Base-by-base conservation (phyloP, 129 eudicot species). In the Tagetes erecta region DNA sequence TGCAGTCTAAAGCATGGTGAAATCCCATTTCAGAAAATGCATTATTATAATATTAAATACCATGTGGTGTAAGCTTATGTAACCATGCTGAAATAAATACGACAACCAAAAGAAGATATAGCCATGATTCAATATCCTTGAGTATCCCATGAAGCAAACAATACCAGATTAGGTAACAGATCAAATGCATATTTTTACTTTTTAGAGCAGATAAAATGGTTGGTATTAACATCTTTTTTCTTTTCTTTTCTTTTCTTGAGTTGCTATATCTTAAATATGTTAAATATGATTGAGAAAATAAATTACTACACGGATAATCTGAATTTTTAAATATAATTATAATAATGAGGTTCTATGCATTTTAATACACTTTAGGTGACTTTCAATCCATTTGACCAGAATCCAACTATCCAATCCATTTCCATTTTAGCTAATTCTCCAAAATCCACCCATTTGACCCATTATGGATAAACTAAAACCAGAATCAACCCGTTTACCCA, bases 71-170 rank as follows among this genome's bases (percentile, higher is more conserved):
- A 31, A 8, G 39, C 33, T 31, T 34, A 58, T 58, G 64, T 9
- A 31, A 58, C 64, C 64, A 58, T 33, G 39, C 38, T 58, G 35
- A 62, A 12, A 35, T 37, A 27, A 36, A 36, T 6, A 34, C 37
- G 30, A 30, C 45, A 62, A 62, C 44, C 1, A 9, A 62, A 62
- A 36, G 44, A 62, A 62, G 4, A 44, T 62, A 5, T 36, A 37
- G 67, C 4, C 67, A 62, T 62, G 67, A 62, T 62, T 36, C 30
- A 62, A 11, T 36, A 60, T 9, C 67, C 67, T 60, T 60, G 68
- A 38, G 47, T 64, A 64, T 39, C 68, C 68, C 68, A 38, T 4
- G 68, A 13, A 64, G 47, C 38, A 11, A 64, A 64, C 47, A 38
- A 38, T 7, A 4, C 47, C 68, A 5, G 2, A 31, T 13, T 64